These are phyloP conservation scores for Ceratocystis lukuohia DNA, from an alignment of 2,329 filamentous ascomycete species.

Conservation along the genomic window DNA sequence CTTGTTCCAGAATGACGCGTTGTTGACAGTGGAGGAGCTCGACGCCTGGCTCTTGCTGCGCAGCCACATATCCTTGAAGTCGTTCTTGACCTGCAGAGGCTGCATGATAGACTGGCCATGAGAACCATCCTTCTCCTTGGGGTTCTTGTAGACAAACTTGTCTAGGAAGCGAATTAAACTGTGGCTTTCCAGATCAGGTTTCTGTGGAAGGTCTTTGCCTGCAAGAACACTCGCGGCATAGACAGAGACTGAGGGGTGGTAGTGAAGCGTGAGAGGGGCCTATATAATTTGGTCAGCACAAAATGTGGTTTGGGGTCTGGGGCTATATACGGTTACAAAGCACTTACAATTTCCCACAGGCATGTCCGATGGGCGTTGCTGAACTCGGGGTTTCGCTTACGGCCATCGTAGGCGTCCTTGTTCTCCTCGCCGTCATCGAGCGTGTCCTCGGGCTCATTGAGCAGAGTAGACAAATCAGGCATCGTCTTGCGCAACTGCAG, in stretches of 20 bases:
- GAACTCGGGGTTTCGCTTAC: slow-evolving; percentile 82
- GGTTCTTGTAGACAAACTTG: slow-evolving; percentile 94
- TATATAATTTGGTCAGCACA: slow-evolving; percentile 23
- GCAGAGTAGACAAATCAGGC: slow-evolving; percentile 62
- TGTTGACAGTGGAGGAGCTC: slow-evolving; percentile 50
- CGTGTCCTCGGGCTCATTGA: slow-evolving; percentile 64
- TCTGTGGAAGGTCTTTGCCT: slow-evolving; percentile 59
- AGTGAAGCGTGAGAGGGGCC: slow-evolving; percentile 63
- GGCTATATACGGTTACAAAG: not conserved
- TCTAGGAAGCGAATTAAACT: slow-evolving; percentile 92
- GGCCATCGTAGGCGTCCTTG: slow-evolving; percentile 57
- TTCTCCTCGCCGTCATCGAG: slow-evolving; percentile 49
- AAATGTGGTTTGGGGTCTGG: too few species aligned
- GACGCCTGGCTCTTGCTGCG: slow-evolving; percentile 36
- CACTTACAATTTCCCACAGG: slow-evolving; percentile 72
- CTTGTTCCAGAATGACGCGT: slow-evolving; percentile 81
- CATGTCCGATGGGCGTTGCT: slow-evolving; percentile 88
- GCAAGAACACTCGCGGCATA: slow-evolving; percentile 62
- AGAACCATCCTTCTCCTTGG: slow-evolving; percentile 54
- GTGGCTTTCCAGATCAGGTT: slow-evolving; percentile 81
- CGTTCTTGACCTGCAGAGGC: slow-evolving; percentile 48
- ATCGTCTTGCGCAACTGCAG: slow-evolving; percentile 68
- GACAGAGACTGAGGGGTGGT: slow-evolving; percentile 82
- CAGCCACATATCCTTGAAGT: slow-evolving; percentile 43
- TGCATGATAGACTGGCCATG: slow-evolving; percentile 94